phyloP scores from a whole-genome alignment of 116 monocot genomes.

The Cymodocea nodosa region DNA sequence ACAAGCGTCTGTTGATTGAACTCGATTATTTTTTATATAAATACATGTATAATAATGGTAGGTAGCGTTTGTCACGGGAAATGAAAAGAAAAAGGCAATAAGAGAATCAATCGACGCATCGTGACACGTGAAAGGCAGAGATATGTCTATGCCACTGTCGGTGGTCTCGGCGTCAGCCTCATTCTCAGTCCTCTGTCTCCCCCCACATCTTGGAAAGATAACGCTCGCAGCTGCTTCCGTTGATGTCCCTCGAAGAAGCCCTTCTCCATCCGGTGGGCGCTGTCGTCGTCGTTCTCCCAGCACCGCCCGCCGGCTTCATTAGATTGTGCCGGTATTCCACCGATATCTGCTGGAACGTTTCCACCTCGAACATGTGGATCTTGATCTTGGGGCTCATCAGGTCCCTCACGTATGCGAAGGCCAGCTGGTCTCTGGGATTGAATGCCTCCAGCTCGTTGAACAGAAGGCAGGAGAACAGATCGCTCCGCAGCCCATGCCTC shows the following conservation, averaged over 20 bases:
- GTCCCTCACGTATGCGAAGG: constrained; percentile 83
- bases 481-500: constrained; percentile 35
- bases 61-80: no score
- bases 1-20: no score
- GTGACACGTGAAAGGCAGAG: no score
- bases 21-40: no score
- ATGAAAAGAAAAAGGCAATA: no score
- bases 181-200: not conserved
- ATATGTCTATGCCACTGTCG: no score
- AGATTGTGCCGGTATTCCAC: constrained; percentile 82
- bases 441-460: constrained; percentile 92
- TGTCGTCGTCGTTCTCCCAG: not conserved
- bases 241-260: constrained; percentile 27
- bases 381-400: constrained; percentile 47
- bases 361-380: constrained; percentile 65
- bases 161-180: no score
- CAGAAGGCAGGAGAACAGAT: constrained; percentile 75
- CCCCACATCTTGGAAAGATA: not conserved
- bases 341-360: constrained; percentile 59
- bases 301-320: constrained; percentile 1
- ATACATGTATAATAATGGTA: no score
- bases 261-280: constrained; percentile 18
- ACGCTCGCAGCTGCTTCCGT: no score
- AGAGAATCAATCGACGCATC: no score
- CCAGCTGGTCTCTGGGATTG: constrained; percentile 80